Evolutionary conservation across 495 filamentous ascomycete species (phyloP).

Genomic region (Tuber microsphaerosporum): DNA sequence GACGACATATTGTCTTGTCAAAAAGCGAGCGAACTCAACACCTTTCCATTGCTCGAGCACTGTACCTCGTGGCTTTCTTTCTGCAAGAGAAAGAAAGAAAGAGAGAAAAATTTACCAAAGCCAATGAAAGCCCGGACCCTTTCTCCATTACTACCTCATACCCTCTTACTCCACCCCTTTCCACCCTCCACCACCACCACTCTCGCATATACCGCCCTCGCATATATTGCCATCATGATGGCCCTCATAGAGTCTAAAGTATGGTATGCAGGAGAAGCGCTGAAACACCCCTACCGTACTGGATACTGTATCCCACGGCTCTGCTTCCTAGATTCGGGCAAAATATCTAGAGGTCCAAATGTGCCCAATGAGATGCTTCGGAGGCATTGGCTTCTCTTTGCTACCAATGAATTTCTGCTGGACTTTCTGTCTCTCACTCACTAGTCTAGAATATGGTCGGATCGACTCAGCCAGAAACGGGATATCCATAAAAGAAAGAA

Average conservation of each 20-base stretch:
- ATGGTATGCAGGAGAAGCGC: not conserved
- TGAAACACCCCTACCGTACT: not conserved
- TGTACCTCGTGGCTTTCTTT: not conserved
- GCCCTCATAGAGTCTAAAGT: not conserved
- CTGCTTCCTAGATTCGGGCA: not conserved
- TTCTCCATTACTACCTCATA: not conserved
- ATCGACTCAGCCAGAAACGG: not conserved
- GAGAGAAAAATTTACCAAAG: not conserved
- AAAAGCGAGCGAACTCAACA: not conserved
- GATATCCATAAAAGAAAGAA: not conserved
- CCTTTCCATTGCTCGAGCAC: not conserved
- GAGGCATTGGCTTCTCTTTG: not conserved
- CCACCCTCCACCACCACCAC: not conserved
- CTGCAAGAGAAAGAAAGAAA: not conserved
- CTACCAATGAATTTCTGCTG: not conserved
- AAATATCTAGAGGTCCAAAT: not conserved
- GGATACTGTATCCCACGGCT: not conserved
- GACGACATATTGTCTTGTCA: conserved; percentile 1
- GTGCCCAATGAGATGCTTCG: not conserved
- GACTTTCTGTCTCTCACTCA: not conserved
- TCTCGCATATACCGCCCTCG: not conserved
- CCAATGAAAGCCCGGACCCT: not conserved
- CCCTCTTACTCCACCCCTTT: not conserved
- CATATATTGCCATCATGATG: not conserved
- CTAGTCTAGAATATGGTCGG: not conserved